Base-by-base conservation (phyloP, 352 stramenopile species). In the Phytophthora ohioensis region DNA sequence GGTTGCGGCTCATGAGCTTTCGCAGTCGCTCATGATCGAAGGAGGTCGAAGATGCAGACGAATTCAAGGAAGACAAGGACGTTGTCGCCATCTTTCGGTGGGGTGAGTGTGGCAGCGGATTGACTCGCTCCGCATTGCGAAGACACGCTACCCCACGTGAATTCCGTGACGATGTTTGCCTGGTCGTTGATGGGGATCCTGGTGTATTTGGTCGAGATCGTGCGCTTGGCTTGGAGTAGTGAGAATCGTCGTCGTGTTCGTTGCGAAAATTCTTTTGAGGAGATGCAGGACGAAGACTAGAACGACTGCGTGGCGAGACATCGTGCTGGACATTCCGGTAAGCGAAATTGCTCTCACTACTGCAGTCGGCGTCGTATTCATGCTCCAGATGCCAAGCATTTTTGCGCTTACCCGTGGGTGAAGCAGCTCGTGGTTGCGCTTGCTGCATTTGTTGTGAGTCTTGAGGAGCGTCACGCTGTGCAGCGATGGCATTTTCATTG, bases 1-100 rank as follows among this genome's bases (percentile, higher is more conserved):
- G 86, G 67, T 95, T 95, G 21, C 86, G 79, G 15, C 63, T 91
- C 84, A 94, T 93, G 15, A 95, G 73, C 48, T 80, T 76, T 3
- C 86, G 85, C 17, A 95, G 68, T 15, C 85, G 79, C 31, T 91
- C 85, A 58, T 94, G 87, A 42, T 94, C 86, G 17, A 58, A 73
- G 3, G 68, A 74, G 8, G 62, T 67, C 2, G 72, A 74, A 15
- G 72, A 81, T 8, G 54, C n/a, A 2, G 66, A 82, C 17, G 75
- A 79, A 11, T 51, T 73, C 11, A 61, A 47, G 9, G 75, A 84
- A 4, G 65, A 77, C 31, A 76, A n/a, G 0, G 80, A 82, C 4
- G 71, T 69, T 11, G 75, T 76, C 42, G 75, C 82, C 54, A 78
- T 71, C 49, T 77, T 80, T 46, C 72, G 69, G 47, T 21, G 58